Evolutionary conservation across 257 asterid genomes (phyloP).

Genomic region (Orobanche coerulescens): DNA sequence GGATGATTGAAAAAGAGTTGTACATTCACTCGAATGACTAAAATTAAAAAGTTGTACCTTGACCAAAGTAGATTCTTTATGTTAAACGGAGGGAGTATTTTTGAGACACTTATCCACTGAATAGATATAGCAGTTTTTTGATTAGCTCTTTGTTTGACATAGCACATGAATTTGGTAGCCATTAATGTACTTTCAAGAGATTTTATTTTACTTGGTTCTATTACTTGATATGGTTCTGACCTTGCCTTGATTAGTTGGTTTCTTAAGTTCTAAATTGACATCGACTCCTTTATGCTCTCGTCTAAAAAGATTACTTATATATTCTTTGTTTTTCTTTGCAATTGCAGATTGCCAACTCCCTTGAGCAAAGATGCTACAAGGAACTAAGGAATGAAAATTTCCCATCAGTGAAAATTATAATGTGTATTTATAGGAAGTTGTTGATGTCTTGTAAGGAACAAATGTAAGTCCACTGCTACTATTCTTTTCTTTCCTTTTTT

Average conservation of each 20-base stretch:
- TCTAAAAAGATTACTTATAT: not conserved
- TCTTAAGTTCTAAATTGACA: not conserved
- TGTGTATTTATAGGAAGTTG: conserved; percentile 76
- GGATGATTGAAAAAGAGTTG: too few species aligned
- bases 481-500: not conserved
- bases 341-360: conserved; percentile 68
- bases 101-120: not conserved
- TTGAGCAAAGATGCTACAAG: conserved; percentile 94
- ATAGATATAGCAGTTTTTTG: not conserved
- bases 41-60: too few species aligned
- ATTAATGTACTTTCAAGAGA: not conserved
- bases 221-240: not conserved
- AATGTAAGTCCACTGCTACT: conserved; percentile 43
- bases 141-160: not conserved
- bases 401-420: conserved; percentile 57
- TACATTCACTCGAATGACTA: too few species aligned
- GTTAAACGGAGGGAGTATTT: too few species aligned
- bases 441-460: conserved; percentile 80
- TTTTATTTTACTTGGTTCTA: not conserved
- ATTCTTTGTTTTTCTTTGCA: conserved; percentile 20
- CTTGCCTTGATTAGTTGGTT: not conserved
- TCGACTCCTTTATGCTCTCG: not conserved
- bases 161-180: not conserved
- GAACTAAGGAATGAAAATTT: conserved; percentile 72
- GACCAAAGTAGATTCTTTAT: too few species aligned